Evolutionary conservation across 306 rosid genomes (phyloP), one percentile per base, ranked within the genome.

Genomic region (Vigna trinervia): DNA sequence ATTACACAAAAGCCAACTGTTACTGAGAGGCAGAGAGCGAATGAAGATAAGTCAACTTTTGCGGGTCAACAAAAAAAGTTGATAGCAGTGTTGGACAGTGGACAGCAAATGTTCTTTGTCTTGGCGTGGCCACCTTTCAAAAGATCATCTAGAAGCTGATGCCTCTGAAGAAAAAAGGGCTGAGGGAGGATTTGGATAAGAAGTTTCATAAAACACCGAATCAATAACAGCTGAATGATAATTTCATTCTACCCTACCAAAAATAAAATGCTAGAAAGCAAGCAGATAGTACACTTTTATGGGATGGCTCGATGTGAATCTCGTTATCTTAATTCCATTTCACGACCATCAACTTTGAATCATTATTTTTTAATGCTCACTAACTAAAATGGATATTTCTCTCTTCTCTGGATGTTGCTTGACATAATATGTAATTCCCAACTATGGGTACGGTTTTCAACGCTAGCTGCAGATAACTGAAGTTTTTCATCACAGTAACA

Each of bases 21-120:
- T 30, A 6, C 1, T 6, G 57, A 70, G 61, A 47, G 23, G 20
- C 39, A 54, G n/a, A 60, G 39, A 17, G 63, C 57, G 1, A 66
- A 41, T 2, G 48, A 28, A 66, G 57, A 66, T 1, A 68, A 74
- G 72, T 74, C 50, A 81, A 74, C 48, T 68, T 36, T 38, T 57
- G 76, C 36, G 54, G 76, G 67, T 69, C 69, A 46, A 70, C 73
- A 69, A 51, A 60, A 61, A 32, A 22, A 59, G 56, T 3, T 52
- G 48, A 58, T 71, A 17, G 52, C n/a, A 46, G 45, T 59, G 22
- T 0, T 59, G 53, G 51, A 70, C 45, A 47, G n/a, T 26, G 15
- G 20, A 28, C 23, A 23, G 26, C 48, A 19, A 45, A 46, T 20
- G 36, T 43, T 43, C 73, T 43, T 65, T 39, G 28, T 73, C 66